Percentiles rank a stretch among this genome's conserved stretches.
Evolutionary conservation across 1,139 yeast species (phyloP).

Genomic region (Candida pseudocylindracea): DNA sequence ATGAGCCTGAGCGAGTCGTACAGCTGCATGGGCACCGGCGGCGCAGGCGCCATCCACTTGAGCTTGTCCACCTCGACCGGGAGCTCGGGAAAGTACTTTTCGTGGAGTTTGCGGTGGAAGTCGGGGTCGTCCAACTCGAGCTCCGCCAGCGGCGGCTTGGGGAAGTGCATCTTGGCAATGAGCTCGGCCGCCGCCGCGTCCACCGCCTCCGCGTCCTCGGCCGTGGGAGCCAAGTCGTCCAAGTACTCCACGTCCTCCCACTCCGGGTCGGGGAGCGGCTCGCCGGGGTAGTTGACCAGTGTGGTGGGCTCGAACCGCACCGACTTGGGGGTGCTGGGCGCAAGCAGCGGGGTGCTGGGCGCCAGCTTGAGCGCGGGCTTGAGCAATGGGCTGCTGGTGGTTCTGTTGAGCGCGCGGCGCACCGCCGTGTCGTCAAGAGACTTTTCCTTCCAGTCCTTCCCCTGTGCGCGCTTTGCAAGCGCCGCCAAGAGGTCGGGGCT

Average conservation of each 20-base stretch:
- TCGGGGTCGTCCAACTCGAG: conserved; percentile 53
- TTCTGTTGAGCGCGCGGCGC: not conserved
- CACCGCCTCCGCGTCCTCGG: conserved; percentile 4
- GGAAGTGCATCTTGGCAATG: conserved; percentile 30
- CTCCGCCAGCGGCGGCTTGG: conserved; percentile 22
- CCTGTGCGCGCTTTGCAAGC: conserved; percentile 14
- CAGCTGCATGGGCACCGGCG: conserved; percentile 22
- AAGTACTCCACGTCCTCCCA: conserved; percentile 15
- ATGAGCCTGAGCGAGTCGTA: conserved; percentile 47
- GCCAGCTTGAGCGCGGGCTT: no score
- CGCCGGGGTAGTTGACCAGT: conserved; percentile 7
- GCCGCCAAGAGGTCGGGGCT: conserved; percentile 49
- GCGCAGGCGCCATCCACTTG: conserved; percentile 53
- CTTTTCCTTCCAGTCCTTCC: not conserved
- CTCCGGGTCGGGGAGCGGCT: conserved; percentile 9
- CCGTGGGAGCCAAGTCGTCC: conserved; percentile 16
- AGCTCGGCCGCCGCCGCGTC: no score
- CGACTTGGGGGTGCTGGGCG: not conserved
- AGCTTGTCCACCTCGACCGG: conserved; percentile 66
- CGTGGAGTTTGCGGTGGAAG: conserved; percentile 59
- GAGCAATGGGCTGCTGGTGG: no score
- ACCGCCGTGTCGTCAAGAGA: not conserved
- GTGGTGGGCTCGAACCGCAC: conserved; percentile 8
- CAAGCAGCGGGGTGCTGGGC: no score
- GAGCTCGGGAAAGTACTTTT: conserved; percentile 72